Percentiles rank a stretch among this genome's conserved stretches.
Evolutionary conservation across 192 early-diverging fungal species (phyloP).

Genomic region (Pilaira anomala): DNA sequence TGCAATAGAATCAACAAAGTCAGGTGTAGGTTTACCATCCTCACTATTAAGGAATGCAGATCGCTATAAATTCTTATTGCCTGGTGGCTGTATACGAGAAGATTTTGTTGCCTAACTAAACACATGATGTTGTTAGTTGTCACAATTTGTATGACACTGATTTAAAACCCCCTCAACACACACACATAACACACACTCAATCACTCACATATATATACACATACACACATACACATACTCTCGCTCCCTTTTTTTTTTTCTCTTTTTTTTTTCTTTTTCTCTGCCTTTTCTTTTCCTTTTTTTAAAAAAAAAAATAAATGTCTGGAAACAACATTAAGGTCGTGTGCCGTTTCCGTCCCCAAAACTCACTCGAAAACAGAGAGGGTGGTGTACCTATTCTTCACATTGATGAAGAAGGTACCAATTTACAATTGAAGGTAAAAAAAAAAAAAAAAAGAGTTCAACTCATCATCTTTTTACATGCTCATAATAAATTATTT

Average conservation of each 20-base stretch:
- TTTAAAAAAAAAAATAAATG: constrained; percentile 38
- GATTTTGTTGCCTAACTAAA: constrained; percentile 23
- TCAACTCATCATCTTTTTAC: constrained; percentile 51
- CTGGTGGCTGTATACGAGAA: constrained; percentile 36
- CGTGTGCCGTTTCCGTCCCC: constrained; percentile 95
- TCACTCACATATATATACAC: not conserved
- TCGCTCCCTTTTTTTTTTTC: constrained; percentile 22
- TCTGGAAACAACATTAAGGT: constrained; percentile 91
- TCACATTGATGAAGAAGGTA: constrained; percentile 71
- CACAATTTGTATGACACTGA: no score
- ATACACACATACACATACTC: constrained; percentile 1
- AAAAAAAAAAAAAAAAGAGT: constrained; percentile 14
- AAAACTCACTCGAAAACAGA: constrained; percentile 86
- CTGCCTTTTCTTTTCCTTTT: constrained; percentile 13
- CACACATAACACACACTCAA: not conserved
- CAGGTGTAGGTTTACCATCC: constrained; percentile 42
- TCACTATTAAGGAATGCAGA: constrained; percentile 34
- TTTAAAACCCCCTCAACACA: no score
- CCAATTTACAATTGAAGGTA: constrained; percentile 48
- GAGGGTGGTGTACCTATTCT: constrained; percentile 90
- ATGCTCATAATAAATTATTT: no score
- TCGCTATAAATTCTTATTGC: constrained; percentile 37
- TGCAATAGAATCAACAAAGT: constrained; percentile 31
- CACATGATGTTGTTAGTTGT: not conserved
- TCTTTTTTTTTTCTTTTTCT: constrained; percentile 7